Base-by-base conservation (phyloP, 805 yeast genomes). In the Lipomyces kockii region DNA sequence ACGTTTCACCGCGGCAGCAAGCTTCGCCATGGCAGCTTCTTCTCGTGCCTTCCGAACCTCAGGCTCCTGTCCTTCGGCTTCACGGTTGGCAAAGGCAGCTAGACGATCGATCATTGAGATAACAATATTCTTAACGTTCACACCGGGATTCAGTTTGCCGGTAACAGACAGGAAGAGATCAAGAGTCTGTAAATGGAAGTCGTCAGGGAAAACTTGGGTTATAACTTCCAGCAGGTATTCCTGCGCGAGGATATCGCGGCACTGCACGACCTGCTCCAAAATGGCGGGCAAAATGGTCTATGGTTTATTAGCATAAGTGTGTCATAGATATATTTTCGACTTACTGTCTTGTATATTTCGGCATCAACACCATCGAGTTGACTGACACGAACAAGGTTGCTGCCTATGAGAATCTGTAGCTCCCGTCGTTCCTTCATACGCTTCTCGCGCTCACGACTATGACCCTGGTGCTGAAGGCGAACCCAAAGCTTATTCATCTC, bases 401-500 rank as follows among this genome's bases (percentile, higher is more conserved):
- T 89, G 0, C 99, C 99, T 34, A 95, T 96, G 53, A 95, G 83
- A 65, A 93, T 92, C 79, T 91, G 93, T 70, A 95, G 83, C 78
- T 95, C 98, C 74, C 88, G 87, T 27, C 99, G 83, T 78, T 95
- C 98, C 67, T 83, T 84, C 27, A 84, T 85, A 65, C 98, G 83
- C 76, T 89, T 86, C 51, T 83, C 86, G 52, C 91, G 84, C 74
- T 94, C 97, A 54, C 90, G 85, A 2, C 94, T 86, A 69, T 92
- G 97, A 1, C 98, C 98, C 78, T 92, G 97, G 77, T 93, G 97
- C 79, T 94, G 98, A 71, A 93, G 81, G 61, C 99, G 85, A 3
- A 95, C 98, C 99, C 99, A 95, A 58, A 95, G 82, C 78, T 95
- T 95, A 81, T 95, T 95, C 99, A 95, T 95, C 77, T 95, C 99